phyloP scores from a whole-genome alignment of 75 land plant species.

The Picea glauca region DNA sequence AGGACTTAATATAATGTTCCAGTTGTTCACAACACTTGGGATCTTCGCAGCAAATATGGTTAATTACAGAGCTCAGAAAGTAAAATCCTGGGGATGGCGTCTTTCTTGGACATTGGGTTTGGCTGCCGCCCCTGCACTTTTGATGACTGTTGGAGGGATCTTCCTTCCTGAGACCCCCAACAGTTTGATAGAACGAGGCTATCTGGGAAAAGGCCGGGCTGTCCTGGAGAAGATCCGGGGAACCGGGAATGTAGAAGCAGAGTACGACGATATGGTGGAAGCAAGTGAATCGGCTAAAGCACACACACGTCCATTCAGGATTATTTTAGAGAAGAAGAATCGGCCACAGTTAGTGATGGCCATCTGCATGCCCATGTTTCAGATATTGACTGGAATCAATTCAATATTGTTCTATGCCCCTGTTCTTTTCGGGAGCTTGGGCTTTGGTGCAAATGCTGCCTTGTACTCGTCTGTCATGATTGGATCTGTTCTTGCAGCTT shows the following conservation, averaged over 20 bases:
- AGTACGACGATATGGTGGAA: constrained; percentile 65
- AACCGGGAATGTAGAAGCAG: constrained; percentile 50
- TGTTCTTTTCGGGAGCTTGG: constrained; percentile 77
- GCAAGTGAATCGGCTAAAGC: constrained; percentile 60
- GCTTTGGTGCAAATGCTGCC: constrained; percentile 62
- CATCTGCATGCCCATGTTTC: constrained; percentile 66
- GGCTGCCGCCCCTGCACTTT: constrained; percentile 61
- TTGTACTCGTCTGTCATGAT: constrained; percentile 66
- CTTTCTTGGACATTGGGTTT: constrained; percentile 58
- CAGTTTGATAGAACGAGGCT: constrained; percentile 56
- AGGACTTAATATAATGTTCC: constrained; percentile 79
- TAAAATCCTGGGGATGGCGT: constrained; percentile 77
- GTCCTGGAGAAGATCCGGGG: constrained; percentile 76
- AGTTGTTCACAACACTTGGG: constrained; percentile 76
- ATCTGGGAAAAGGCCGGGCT: constrained; percentile 31
- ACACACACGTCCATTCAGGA: constrained; percentile 51
- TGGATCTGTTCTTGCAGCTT: constrained; percentile 48
- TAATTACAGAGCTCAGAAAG: constrained; percentile 62
- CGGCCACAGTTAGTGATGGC: constrained; percentile 72
- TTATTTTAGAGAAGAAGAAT: constrained; percentile 43
- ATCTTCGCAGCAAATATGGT: constrained; percentile 78
- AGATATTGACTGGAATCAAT: constrained; percentile 84
- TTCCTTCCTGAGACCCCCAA: constrained; percentile 81
- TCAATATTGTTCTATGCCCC: constrained; percentile 90
- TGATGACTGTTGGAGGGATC: constrained; percentile 69